Conservation (phyloP, 2,329 filamentous ascomycete species). For the Myotisia sp. region DNA sequence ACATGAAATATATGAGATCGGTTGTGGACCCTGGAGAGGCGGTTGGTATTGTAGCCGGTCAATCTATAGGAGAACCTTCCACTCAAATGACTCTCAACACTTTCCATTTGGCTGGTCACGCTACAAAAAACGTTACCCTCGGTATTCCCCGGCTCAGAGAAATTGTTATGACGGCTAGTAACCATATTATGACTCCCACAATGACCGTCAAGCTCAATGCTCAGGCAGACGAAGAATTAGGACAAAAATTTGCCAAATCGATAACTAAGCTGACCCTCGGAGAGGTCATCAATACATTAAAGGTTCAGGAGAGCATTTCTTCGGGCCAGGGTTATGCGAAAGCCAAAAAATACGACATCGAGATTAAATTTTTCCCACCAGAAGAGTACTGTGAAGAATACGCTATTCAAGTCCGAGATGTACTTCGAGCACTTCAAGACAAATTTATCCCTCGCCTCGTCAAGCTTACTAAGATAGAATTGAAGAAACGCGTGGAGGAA, state of each 20-base stretch:
- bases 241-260: slow-evolving; percentile 73
- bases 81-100: slow-evolving; percentile 99
- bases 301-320: slow-evolving; percentile 65
- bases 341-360: slow-evolving; percentile 74
- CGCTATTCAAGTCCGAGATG: slow-evolving; percentile 63
- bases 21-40: slow-evolving; percentile 91
- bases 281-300: slow-evolving; percentile 68
- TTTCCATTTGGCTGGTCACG: slow-evolving; percentile 97
- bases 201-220: slow-evolving; percentile 60
- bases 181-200: slow-evolving; percentile 70
- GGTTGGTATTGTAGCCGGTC: slow-evolving; percentile 89
- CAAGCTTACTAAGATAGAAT: slow-evolving; percentile 56
- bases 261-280: slow-evolving; percentile 76
- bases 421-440: slow-evolving; percentile 63
- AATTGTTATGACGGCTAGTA: slow-evolving; percentile 94
- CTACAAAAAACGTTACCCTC: slow-evolving; percentile 94
- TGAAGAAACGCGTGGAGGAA: slow-evolving; percentile 59
- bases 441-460: slow-evolving; percentile 63
- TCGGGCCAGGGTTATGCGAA: slow-evolving; percentile 52
- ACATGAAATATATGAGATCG: slow-evolving; percentile 84
- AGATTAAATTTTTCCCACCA: slow-evolving; percentile 68
- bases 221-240: slow-evolving; percentile 53
- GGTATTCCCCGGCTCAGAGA: slow-evolving; percentile 95
- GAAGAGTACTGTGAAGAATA: slow-evolving; percentile 77
- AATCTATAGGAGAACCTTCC: slow-evolving; percentile 91